Percentiles rank a stretch among this genome's conserved stretches.
phyloP scores from a whole-genome alignment of 1,139 yeast species.

The Magnusiomyces ingens region DNA sequence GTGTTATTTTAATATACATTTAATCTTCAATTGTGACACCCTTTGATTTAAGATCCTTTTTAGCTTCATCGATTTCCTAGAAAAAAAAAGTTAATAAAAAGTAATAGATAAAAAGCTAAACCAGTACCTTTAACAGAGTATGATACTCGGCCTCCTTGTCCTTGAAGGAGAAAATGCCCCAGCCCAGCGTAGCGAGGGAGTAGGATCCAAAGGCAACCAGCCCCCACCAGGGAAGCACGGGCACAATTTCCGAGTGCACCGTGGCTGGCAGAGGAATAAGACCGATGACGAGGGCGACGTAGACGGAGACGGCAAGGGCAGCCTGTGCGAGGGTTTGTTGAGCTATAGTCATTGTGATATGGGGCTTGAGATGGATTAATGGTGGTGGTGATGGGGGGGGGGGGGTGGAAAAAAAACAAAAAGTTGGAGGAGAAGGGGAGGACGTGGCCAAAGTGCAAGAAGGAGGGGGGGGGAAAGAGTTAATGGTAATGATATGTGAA shows the following conservation, averaged over 20 bases:
- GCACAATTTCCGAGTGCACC: conserved; percentile 51
- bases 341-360: conserved; percentile 33
- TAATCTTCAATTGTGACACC: conserved; percentile 49
- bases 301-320: conserved; percentile 42
- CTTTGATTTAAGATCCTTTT: conserved; percentile 48
- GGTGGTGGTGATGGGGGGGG: background rate
- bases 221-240: conserved; percentile 67
- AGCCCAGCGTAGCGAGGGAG: conserved; percentile 65
- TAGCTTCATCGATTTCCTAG: conserved; percentile 59
- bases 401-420: background rate
- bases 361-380: background rate
- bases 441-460: too few species aligned
- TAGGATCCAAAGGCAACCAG: conserved; percentile 66
- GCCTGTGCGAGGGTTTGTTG: conserved; percentile 51
- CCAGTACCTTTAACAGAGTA: conserved; percentile 45
- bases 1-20: conserved; percentile 5
- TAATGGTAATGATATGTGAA: too few species aligned
- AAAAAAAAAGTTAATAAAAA: background rate
- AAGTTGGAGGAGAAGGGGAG: background rate
- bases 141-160: conserved; percentile 65
- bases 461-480: too few species aligned
- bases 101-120: background rate
- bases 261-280: conserved; percentile 50
- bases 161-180: conserved; percentile 64
- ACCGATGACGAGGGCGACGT: conserved; percentile 48